These are phyloP conservation scores for Lachnellula occidentalis DNA, from an alignment of 2,329 filamentous ascomycete species.

Conservation along the genomic window DNA sequence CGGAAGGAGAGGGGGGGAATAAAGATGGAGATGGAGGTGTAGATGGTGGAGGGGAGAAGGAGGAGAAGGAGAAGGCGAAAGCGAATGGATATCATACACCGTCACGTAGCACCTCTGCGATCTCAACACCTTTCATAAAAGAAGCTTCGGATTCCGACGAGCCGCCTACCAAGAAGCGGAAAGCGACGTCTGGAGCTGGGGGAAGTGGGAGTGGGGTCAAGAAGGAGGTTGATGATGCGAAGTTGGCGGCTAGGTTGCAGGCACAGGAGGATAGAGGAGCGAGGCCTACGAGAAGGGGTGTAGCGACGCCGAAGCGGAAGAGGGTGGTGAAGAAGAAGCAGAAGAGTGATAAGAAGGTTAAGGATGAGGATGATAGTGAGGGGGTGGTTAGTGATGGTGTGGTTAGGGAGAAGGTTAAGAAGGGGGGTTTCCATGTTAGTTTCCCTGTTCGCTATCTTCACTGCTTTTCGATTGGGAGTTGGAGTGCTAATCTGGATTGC, in stretches of 20 bases:
- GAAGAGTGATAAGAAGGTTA: constrained; percentile 71
- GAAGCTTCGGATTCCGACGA: constrained; percentile 34
- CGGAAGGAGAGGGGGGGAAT: no score
- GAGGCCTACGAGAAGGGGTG: constrained; percentile 70
- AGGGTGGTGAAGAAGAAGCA: constrained; percentile 59
- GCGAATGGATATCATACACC: neutral
- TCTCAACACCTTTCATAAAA: constrained; percentile 1
- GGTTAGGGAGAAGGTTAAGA: constrained; percentile 60
- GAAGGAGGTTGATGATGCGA: constrained; percentile 71
- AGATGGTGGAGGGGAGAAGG: no score
- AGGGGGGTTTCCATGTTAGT: constrained; percentile 81
- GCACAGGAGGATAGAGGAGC: constrained; percentile 77
- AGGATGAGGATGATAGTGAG: constrained; percentile 75
- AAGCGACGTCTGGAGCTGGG: constrained; percentile 17
- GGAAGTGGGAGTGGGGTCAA: constrained; percentile 53
- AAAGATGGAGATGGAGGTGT: no score
- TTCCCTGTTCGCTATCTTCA: constrained; percentile 25
- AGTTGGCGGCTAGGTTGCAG: constrained; percentile 80
- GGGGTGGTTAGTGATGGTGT: constrained; percentile 54
- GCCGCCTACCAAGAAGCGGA: constrained; percentile 51
- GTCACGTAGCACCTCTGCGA: neutral
- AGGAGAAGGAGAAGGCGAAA: no score
- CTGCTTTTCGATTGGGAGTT: neutral
- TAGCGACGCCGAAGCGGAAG: constrained; percentile 51
- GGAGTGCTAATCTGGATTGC: neutral